These are phyloP conservation scores for Colletotrichum salicis DNA, from an alignment of 2,329 filamentous ascomycete species.

Conservation along the genomic window DNA sequence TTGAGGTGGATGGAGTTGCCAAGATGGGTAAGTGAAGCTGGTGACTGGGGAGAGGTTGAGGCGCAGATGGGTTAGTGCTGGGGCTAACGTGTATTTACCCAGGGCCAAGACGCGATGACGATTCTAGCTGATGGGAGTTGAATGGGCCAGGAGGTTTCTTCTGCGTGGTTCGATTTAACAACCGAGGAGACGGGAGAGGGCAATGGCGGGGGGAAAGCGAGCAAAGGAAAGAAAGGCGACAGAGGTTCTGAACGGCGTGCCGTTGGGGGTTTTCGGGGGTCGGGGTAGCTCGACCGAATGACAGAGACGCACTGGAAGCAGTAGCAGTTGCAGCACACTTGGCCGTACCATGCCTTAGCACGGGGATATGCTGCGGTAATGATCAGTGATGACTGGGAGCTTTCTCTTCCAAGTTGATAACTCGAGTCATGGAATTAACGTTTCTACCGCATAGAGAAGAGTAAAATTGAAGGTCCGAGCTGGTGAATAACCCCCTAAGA, in stretches of 20 bases:
- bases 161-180: constrained; percentile 10
- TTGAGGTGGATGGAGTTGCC: not conserved
- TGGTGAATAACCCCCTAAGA: not conserved
- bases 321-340: not conserved
- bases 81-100: constrained; percentile 13
- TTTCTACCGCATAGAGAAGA: not conserved
- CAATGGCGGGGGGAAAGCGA: not conserved
- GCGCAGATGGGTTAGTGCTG: not conserved
- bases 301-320: too few relatives aligned
- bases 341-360: not conserved
- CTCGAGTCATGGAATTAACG: constrained; percentile 12
- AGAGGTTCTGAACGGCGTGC: too few relatives aligned
- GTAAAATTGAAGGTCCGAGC: not conserved
- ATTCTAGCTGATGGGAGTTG: not conserved
- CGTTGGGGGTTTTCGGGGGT: not conserved
- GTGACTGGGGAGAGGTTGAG: not conserved
- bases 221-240: not conserved
- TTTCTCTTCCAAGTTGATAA: not conserved
- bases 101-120: constrained; percentile 17
- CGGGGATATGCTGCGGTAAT: not conserved
- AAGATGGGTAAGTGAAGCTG: not conserved
- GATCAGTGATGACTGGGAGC: not conserved
- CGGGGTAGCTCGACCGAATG: not conserved
- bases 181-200: not conserved
- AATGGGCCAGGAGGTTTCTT: not conserved